Conservation (phyloP, 805 yeast genomes). For the Metschnikowia dekortorum region DNA sequence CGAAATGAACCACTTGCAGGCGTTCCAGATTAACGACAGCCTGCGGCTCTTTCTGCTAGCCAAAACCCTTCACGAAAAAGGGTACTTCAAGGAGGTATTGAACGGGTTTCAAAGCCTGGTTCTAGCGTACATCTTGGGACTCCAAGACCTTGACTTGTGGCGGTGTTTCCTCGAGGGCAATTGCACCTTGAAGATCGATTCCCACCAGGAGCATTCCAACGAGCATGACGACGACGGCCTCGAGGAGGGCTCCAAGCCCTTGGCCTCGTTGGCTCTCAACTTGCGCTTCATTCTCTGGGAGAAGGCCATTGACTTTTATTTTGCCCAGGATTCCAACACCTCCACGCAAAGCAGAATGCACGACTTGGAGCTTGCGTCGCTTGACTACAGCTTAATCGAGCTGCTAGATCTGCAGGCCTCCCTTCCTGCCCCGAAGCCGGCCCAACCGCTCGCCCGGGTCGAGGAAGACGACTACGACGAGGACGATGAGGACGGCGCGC, state of each 20-base stretch:
- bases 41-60: conserved; percentile 33
- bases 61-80: conserved; percentile 25
- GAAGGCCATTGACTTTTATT: conserved; percentile 53
- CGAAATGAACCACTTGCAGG: conserved; percentile 31
- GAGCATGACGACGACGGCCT: conserved; percentile 24
- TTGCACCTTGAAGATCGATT: conserved; percentile 23
- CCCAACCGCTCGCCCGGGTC: background rate
- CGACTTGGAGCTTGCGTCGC: conserved; percentile 29
- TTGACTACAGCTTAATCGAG: conserved; percentile 34
- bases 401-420: conserved; percentile 9
- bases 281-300: conserved; percentile 70
- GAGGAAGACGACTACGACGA: conserved; percentile 19
- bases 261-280: conserved; percentile 49
- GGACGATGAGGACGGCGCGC: conserved; percentile 14
- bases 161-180: conserved; percentile 42
- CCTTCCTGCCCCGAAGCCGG: background rate
- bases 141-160: conserved; percentile 38
- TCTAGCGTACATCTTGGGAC: conserved; percentile 41
- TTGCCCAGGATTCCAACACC: conserved; percentile 15
- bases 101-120: conserved; percentile 55
- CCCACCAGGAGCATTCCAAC: conserved; percentile 3
- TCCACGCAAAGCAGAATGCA: conserved; percentile 7
- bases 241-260: conserved; percentile 39
- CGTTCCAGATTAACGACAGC: conserved; percentile 34
- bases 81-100: conserved; percentile 33